These are phyloP conservation scores for Saccharomycopsis olivae DNA, from an alignment of 805 yeast species.

Conservation along the genomic window DNA sequence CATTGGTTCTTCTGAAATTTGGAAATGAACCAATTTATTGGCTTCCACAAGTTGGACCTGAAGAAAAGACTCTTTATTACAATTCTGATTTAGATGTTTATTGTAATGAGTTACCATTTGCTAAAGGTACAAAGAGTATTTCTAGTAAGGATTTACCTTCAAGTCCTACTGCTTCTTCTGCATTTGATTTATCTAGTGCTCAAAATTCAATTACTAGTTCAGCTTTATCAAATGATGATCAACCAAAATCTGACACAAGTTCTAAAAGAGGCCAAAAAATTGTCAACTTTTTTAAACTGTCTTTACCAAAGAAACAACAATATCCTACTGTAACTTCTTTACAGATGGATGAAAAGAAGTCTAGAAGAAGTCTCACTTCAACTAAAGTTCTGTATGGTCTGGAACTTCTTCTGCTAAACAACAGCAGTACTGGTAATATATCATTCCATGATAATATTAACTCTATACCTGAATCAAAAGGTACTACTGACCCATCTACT, in stretches of 20 bases:
- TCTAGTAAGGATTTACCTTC: neutral
- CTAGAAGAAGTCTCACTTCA: neutral
- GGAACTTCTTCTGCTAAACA: too few relatives aligned
- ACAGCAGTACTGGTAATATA: too few relatives aligned
- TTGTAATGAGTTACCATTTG: constrained; percentile 47
- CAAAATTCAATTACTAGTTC: neutral
- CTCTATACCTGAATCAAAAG: too few relatives aligned
- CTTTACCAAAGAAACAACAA: neutral
- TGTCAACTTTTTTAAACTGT: constrained; percentile 10
- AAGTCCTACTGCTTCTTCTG: neutral
- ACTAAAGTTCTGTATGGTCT: too few relatives aligned
- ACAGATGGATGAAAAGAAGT: neutral
- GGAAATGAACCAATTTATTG: constrained; percentile 27
- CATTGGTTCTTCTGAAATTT: neutral
- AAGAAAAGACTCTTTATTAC: constrained; percentile 47
- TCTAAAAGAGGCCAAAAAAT: constrained; percentile 7
- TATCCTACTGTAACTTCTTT: neutral
- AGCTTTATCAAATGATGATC: neutral
- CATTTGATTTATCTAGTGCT: too few relatives aligned
- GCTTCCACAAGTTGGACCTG: constrained; percentile 50
- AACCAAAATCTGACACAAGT: neutral
- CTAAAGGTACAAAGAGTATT: neutral
- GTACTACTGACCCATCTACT: neutral
- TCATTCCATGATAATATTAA: too few relatives aligned
- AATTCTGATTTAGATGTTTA: constrained; percentile 50